Evolutionary conservation across 1,284 basidiomycete genomes (phyloP).

Genomic region (Cerrena zonata): DNA sequence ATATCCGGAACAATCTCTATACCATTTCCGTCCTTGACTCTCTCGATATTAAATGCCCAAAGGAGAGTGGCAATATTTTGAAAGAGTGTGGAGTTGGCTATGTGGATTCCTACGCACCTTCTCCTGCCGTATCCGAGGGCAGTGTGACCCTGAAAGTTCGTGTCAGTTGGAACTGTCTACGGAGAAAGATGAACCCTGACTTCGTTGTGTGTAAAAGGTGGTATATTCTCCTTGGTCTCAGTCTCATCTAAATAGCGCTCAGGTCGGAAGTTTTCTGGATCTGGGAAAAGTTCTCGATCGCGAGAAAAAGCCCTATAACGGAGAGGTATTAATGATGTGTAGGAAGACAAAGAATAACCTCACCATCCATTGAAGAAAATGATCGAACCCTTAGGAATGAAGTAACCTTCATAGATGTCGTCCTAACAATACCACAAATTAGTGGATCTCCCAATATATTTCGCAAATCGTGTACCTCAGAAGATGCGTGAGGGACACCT

Average conservation of each 20-base stretch:
- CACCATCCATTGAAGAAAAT: constrained; percentile 40
- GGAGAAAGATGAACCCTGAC: neutral
- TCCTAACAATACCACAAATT: too few species aligned
- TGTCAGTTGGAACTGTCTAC: constrained; percentile 18
- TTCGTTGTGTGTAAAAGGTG: constrained; percentile 1
- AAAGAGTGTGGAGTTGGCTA: constrained; percentile 16
- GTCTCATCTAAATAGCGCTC: constrained; percentile 19
- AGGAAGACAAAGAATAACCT: constrained; percentile 20
- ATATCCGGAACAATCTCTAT: constrained; percentile 2
- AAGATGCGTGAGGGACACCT: neutral
- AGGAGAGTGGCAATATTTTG: constrained; percentile 16
- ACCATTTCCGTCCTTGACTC: constrained; percentile 12
- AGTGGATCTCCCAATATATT: too few species aligned
- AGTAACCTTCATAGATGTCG: constrained; percentile 39
- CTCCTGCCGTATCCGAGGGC: constrained; percentile 8
- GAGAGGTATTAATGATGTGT: too few species aligned
- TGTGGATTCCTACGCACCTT: constrained; percentile 15
- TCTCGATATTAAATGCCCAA: constrained; percentile 16
- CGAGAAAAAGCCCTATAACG: constrained; percentile 23
- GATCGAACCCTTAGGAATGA: constrained; percentile 39
- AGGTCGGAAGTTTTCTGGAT: constrained; percentile 22
- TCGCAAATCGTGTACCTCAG: too few species aligned
- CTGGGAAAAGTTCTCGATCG: constrained; percentile 15
- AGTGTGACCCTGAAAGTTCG: constrained; percentile 8
- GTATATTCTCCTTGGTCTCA: neutral